Conservation (phyloP, 805 yeast genomes). For the Ogataea salicorniae region DNA sequence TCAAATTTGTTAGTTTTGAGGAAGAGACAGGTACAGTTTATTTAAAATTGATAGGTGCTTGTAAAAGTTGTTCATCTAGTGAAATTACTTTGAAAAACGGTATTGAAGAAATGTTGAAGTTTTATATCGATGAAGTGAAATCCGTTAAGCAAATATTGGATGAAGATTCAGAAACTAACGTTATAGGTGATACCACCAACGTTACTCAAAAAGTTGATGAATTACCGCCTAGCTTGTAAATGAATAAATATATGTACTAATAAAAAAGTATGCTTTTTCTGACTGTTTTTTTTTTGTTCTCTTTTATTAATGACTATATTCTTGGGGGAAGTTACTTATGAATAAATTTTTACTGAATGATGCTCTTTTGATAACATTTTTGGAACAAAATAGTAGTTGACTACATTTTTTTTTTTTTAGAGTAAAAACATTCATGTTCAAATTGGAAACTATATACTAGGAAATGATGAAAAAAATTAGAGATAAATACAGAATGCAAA, state of each 20-base stretch:
- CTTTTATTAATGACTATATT: not conserved
- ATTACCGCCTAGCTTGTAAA: slow-evolving; percentile 31
- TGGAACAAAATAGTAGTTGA: too few relatives aligned
- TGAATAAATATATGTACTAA: not conserved
- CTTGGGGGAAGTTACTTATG: too few relatives aligned
- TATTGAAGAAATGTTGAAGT: slow-evolving; percentile 94
- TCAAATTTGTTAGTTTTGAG: slow-evolving; percentile 81
- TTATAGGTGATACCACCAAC: slow-evolving; percentile 17
- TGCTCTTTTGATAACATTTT: too few relatives aligned
- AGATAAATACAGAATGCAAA: too few relatives aligned
- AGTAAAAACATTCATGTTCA: too few relatives aligned
- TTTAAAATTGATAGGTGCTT: slow-evolving; percentile 90
- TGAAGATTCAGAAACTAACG: slow-evolving; percentile 52
- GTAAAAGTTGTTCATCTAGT: slow-evolving; percentile 87
- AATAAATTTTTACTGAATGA: too few relatives aligned
- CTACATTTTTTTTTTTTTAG: too few relatives aligned
- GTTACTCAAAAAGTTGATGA: slow-evolving; percentile 20
- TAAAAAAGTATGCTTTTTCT: not conserved
- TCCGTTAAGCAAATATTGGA: slow-evolving; percentile 86
- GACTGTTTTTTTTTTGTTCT: not conserved
- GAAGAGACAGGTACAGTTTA: slow-evolving; percentile 84
- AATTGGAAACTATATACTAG: too few relatives aligned
- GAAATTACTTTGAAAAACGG: slow-evolving; percentile 93
- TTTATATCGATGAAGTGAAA: slow-evolving; percentile 91
- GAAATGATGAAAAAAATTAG: too few relatives aligned